Conservation (phyloP, 1,139 yeast species). For the Magnusiomyces suaveolens region DNA sequence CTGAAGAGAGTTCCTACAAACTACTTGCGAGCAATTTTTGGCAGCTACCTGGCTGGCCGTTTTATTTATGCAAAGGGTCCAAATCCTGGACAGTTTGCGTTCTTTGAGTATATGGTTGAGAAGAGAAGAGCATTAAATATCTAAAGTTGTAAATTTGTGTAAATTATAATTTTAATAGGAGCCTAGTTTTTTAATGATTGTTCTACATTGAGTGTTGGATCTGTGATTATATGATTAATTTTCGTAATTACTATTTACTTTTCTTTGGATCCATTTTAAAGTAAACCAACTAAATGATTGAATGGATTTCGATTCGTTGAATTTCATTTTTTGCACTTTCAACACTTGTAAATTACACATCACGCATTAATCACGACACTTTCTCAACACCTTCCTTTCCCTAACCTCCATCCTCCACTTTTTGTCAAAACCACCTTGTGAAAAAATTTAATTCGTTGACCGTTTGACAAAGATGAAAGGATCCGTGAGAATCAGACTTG, state of each 20-base stretch:
- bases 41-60: slow-evolving; percentile 79
- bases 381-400: not conserved
- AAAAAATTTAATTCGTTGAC: too few relatives aligned
- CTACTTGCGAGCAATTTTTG: slow-evolving; percentile 81
- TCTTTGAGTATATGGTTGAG: slow-evolving; percentile 56
- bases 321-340: too few relatives aligned
- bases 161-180: not conserved
- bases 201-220: too few relatives aligned
- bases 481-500: slow-evolving; percentile 59
- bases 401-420: not conserved
- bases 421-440: not conserved
- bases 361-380: too few relatives aligned
- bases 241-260: too few relatives aligned
- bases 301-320: too few relatives aligned
- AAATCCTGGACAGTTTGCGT: slow-evolving; percentile 71
- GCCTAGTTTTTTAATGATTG: too few relatives aligned
- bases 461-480: slow-evolving; percentile 35
- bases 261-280: too few relatives aligned
- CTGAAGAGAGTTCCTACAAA: slow-evolving; percentile 75
- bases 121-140: slow-evolving; percentile 18
- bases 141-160: not conserved
- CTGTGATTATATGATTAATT: too few relatives aligned
- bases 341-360: too few relatives aligned
- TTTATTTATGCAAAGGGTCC: slow-evolving; percentile 83
- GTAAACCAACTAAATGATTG: too few relatives aligned